Evolutionary conservation across 345 rosid genomes (phyloP), one percentile per base, ranked within the genome.

Genomic region (Populus pruinosa): DNA sequence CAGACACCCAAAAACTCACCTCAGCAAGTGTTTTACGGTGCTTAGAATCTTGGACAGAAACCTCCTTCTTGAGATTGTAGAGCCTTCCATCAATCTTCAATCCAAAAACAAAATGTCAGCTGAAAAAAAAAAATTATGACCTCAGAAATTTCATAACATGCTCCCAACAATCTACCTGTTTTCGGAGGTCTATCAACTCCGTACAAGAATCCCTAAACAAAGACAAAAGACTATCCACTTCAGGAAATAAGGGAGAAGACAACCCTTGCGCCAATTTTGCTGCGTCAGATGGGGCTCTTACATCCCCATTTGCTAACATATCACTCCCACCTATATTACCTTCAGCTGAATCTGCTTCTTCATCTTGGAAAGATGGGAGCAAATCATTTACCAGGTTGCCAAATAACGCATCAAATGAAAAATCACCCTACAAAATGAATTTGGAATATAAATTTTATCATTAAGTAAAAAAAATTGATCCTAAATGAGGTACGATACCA

Each of bases 1-100:
- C 29, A 76, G 77, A 56, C 39, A 50, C 63, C 64, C 38, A 53
- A 39, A 35, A 69, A 85, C 86, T 74, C 83, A 94, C 99, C 98
- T 96, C 99, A 33, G 89, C 85, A 76, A 96, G 89, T 74, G 97
- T 96, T 85, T 90, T 92, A 62, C 98, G 91, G 86, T 96, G 99
- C 86, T 91, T 92, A 70, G 94, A 82, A 86, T 96, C 98, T 87
- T 96, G 97, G 73, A 87, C 82, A 74, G 96, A 90, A 75, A 96
- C 98, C 74, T 94, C 99, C 81, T 91, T 92, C 90, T 93, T 94
- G 71, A 96, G 86, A 82, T 90, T 91, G 89, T 80, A 77, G 73
- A 96, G 97, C 83, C 85, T 91, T 79, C 96, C 94, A 74, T 96
- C 98, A 87, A 93, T 87, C 99, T 96, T 84, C 77, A 74, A 83